Base-by-base conservation (phyloP, 2,329 filamentous ascomycete species). In the Cryphonectria radicalis region DNA sequence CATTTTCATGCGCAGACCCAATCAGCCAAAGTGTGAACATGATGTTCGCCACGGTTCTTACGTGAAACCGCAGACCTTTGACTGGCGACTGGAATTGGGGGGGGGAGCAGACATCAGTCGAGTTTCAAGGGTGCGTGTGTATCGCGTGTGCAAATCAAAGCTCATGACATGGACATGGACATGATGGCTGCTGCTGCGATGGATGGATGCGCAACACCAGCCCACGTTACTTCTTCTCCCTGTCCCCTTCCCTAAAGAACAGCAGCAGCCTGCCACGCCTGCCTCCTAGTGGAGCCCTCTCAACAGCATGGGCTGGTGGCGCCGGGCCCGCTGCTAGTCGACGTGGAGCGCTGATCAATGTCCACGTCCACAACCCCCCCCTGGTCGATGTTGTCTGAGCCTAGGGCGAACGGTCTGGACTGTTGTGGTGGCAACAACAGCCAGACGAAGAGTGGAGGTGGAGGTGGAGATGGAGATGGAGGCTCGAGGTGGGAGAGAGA, bases 221-320 rank as follows among this genome's bases (percentile, higher is more conserved):
- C n/a, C n/a, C n/a, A n/a, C n/a, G n/a, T n/a, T n/a, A n/a, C n/a
- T n/a, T n/a, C n/a, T n/a, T n/a, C n/a, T n/a, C n/a, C n/a, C n/a
- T n/a, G n/a, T n/a, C n/a, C n/a, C n/a, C n/a, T n/a, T n/a, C n/a
- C n/a, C n/a, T n/a, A n/a, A n/a, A n/a, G n/a, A n/a, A n/a, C n/a
- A n/a, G n/a, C n/a, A n/a, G n/a, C n/a, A n/a, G n/a, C n/a, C n/a
- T n/a, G n/a, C n/a, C n/a, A n/a, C n/a, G n/a, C n/a, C n/a, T n/a
- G n/a, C n/a, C n/a, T n/a, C n/a, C n/a, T n/a, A n/a, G n/a, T n/a
- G 17, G 3, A n/a, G 13, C 10, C 42, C 17, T 37, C 64, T 37
- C 64, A 22, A 35, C 35, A 67, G 37, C 4, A 67, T 71, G 70
- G 50, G 55, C 32, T 71, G 70, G 70, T 71, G 62, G 62, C n/a